Evolutionary conservation across 352 stramenopile species (phyloP).

Genomic region (Elongisporangium anandrum): DNA sequence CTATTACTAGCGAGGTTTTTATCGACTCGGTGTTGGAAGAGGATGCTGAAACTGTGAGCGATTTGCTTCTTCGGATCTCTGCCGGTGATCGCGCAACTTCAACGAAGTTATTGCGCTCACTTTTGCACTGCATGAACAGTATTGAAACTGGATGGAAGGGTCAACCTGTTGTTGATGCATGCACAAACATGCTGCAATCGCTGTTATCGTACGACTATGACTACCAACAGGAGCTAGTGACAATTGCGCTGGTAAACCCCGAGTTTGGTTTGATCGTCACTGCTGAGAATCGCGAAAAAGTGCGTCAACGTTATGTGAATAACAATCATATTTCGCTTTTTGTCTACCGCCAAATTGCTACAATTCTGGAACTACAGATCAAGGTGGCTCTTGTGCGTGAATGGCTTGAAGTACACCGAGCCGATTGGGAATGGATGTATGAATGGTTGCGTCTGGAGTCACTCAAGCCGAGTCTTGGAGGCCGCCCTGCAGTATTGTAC

Average conservation of each 20-base stretch:
- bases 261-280: slow-evolving; percentile 72
- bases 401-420: slow-evolving; percentile 53
- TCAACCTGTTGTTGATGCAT: slow-evolving; percentile 77
- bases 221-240: slow-evolving; percentile 60
- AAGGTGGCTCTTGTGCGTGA: slow-evolving; percentile 48
- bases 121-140: slow-evolving; percentile 76
- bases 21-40: slow-evolving; percentile 85
- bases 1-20: slow-evolving; percentile 77
- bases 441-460: slow-evolving; percentile 87
- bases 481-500: slow-evolving; percentile 51
- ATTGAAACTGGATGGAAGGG: slow-evolving; percentile 87
- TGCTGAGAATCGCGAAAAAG: slow-evolving; percentile 57
- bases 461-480: slow-evolving; percentile 71
- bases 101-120: slow-evolving; percentile 48
- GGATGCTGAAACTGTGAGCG: slow-evolving; percentile 75
- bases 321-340: slow-evolving; percentile 72
- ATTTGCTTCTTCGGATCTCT: slow-evolving; percentile 69
- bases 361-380: slow-evolving; percentile 64
- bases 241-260: slow-evolving; percentile 56
- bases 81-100: slow-evolving; percentile 60
- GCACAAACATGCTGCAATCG: slow-evolving; percentile 51
- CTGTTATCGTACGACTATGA: slow-evolving; percentile 58
- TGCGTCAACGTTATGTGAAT: slow-evolving; percentile 60
- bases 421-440: slow-evolving; percentile 81
- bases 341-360: slow-evolving; percentile 71